Percentiles rank a stretch among this genome's conserved stretches.
These are phyloP conservation scores for Phytophthora palmivora DNA, from an alignment of 352 stramenopile species.

Conservation along the genomic window DNA sequence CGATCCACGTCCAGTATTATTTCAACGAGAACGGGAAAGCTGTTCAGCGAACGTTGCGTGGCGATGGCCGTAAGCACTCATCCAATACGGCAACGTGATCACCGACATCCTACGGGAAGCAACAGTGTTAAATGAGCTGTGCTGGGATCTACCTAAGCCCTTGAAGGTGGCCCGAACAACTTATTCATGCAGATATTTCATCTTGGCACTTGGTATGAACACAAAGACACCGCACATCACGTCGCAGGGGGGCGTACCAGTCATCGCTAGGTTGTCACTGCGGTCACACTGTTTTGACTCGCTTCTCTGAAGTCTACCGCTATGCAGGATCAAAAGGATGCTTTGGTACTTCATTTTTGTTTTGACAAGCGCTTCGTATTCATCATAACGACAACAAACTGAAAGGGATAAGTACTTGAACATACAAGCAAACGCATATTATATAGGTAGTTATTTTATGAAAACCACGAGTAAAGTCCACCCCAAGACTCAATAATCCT, in stretches of 20 bases:
- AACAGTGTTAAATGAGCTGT: too few relatives aligned
- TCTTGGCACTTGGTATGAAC: background rate
- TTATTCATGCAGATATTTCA: too few relatives aligned
- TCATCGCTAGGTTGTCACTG: too few relatives aligned
- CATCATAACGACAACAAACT: background rate
- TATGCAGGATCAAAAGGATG: conserved; percentile 8
- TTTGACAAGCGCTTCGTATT: conserved; percentile 3
- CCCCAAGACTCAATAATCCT: too few relatives aligned
- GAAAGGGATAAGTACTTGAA: background rate
- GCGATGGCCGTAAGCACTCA: too few relatives aligned
- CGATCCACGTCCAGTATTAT: too few relatives aligned
- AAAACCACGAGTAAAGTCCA: too few relatives aligned
- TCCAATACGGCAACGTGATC: too few relatives aligned
- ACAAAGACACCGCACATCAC: conserved; percentile 10
- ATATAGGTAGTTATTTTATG: conserved; percentile 36
- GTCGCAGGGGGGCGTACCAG: background rate
- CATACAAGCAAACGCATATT: conserved; percentile 18
- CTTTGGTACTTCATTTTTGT: conserved; percentile 1
- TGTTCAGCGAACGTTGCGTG: too few relatives aligned
- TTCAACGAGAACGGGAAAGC: too few relatives aligned
- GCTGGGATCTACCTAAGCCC: too few relatives aligned
- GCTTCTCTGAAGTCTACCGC: background rate
- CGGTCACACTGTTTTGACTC: background rate
- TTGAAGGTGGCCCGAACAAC: conserved; percentile 3
- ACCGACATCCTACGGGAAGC: too few relatives aligned